Conservation (phyloP, 371 early-diverging fungal species). For the Mucor mucedo region DNA sequence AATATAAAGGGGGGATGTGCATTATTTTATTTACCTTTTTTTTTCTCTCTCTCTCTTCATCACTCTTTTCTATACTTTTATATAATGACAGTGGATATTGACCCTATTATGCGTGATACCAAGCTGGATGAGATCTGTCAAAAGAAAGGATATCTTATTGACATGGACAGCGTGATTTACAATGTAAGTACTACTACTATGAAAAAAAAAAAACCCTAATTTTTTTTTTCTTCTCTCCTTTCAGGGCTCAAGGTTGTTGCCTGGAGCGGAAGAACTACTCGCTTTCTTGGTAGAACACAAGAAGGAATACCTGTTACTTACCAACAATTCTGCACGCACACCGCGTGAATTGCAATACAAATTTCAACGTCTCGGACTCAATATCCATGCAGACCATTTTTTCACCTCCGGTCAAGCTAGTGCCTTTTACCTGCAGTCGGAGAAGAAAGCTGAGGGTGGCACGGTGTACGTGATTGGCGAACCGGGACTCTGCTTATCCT, state of each 20-base stretch:
- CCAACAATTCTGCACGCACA: slow-evolving; percentile 72
- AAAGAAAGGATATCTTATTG: slow-evolving; percentile 68
- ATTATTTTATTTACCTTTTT: background rate
- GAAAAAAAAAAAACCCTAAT: background rate
- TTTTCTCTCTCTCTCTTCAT: background rate
- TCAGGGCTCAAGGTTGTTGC: slow-evolving; percentile 54
- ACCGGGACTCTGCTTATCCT: slow-evolving; percentile 65
- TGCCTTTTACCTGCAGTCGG: slow-evolving; percentile 62
- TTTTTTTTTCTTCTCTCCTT: too few species aligned
- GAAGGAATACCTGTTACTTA: slow-evolving; percentile 70
- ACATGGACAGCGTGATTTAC: slow-evolving; percentile 75
- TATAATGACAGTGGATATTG: background rate
- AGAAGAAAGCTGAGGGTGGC: slow-evolving; percentile 58
- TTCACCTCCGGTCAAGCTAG: slow-evolving; percentile 70
- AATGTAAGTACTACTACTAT: slow-evolving; percentile 45
- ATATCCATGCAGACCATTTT: slow-evolving; percentile 62
- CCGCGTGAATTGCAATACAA: slow-evolving; percentile 70
- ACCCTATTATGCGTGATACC: slow-evolving; percentile 45
- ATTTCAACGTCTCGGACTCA: slow-evolving; percentile 61
- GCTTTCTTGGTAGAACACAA: slow-evolving; percentile 60
- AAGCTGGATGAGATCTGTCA: slow-evolving; percentile 57
- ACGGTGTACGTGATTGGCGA: slow-evolving; percentile 69
- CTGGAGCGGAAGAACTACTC: slow-evolving; percentile 69
- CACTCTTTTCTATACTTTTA: background rate
- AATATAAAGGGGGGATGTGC: background rate